Conservation (phyloP, 192 early-diverging fungal species). For the Coemansia sp. region DNA sequence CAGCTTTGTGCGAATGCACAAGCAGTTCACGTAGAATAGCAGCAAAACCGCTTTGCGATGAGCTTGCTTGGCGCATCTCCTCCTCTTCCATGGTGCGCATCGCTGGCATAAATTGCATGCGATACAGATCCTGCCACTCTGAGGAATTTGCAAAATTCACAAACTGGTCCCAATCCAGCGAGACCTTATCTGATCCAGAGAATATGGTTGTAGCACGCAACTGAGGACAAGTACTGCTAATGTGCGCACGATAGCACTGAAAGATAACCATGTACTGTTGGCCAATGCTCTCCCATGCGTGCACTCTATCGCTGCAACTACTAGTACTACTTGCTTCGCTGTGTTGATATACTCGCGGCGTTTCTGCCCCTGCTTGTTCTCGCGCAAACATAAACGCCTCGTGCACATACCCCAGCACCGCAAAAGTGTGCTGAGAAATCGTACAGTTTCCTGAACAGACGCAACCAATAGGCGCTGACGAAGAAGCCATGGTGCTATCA, state of each 20-base stretch:
- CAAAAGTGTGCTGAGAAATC: constrained; percentile 10
- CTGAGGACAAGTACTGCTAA: constrained; percentile 1
- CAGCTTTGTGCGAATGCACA: constrained; percentile 14
- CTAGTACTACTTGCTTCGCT: background rate
- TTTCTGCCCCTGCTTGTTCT: constrained; percentile 17
- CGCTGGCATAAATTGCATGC: constrained; percentile 32
- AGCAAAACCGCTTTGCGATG: constrained; percentile 29
- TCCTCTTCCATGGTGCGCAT: constrained; percentile 41
- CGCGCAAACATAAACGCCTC: constrained; percentile 47
- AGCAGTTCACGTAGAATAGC: constrained; percentile 19
- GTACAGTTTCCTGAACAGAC: constrained; percentile 17
- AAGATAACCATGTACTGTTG: constrained; percentile 29
- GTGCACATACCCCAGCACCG: constrained; percentile 40
- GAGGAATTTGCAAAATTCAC: constrained; percentile 5
- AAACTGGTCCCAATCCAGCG: constrained; percentile 17
- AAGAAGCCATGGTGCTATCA: background rate
- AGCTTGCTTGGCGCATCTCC: constrained; percentile 25
- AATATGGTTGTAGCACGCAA: background rate
- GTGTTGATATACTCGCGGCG: background rate
- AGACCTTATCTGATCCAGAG: background rate
- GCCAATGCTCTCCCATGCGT: constrained; percentile 16
- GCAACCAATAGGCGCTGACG: background rate
- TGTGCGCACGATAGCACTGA: constrained; percentile 19
- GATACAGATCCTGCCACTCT: constrained; percentile 42
- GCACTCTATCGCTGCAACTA: background rate